Percentiles rank a stretch among this genome's conserved stretches.
Conservation (phyloP, 768 basidiomycete species). For the Boletus barrowsii region DNA sequence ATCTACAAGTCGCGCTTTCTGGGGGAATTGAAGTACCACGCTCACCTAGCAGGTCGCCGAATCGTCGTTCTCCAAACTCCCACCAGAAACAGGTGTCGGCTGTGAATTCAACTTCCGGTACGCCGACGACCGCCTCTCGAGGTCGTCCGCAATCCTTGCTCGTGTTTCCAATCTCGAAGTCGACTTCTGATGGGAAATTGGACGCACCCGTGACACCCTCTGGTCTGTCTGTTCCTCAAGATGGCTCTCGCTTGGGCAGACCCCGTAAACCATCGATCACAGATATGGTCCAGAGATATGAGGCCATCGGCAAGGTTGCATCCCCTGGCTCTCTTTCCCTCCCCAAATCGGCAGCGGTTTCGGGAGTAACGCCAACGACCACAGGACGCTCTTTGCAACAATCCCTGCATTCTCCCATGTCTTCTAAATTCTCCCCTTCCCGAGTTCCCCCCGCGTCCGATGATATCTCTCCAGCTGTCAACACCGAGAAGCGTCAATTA, state of each 20-base stretch:
- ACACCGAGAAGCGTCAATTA: conserved; percentile 23
- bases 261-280: conserved; percentile 74
- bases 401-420: conserved; percentile 21
- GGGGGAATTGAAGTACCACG: conserved; percentile 18
- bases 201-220: conserved; percentile 32
- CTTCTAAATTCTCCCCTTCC: conserved; percentile 24
- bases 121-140: conserved; percentile 38
- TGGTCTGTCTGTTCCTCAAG: conserved; percentile 46
- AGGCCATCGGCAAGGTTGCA: conserved; percentile 50
- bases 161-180: conserved; percentile 51
- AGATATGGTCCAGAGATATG: conserved; percentile 82
- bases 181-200: conserved; percentile 39
- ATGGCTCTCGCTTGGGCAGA: conserved; percentile 38
- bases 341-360: conserved; percentile 25
- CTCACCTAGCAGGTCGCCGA: conserved; percentile 31
- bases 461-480: conserved; percentile 7
- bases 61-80: conserved; percentile 24
- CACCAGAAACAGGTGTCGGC: conserved; percentile 33
- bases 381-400: conserved; percentile 23
- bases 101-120: conserved; percentile 19
- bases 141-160: conserved; percentile 83
- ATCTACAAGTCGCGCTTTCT: conserved; percentile 18
- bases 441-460: conserved; percentile 13
- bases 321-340: conserved; percentile 30
- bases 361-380: conserved; percentile 10